A percentile compares a stretch with the other conserved stretches of the same genome.
Conservation (phyloP, 208 protist species). For the Leishmania mexicana region DNA sequence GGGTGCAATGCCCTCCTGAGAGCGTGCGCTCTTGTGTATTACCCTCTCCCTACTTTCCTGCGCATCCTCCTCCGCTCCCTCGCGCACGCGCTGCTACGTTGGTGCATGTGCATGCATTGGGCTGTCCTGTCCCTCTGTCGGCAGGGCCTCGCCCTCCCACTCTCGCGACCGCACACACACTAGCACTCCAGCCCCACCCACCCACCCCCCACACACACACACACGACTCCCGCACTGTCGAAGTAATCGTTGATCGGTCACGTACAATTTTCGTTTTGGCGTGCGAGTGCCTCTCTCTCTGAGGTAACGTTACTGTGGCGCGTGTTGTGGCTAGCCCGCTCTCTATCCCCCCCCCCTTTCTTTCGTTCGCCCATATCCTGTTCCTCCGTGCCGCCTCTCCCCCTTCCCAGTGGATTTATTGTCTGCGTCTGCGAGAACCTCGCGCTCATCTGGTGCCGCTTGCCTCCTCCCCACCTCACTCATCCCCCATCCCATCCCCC, state of each 20-base stretch:
- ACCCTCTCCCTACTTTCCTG: background rate
- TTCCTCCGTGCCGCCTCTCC: background rate
- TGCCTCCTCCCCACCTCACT: constrained; percentile 1
- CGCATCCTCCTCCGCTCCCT: background rate
- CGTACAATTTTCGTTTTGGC: background rate
- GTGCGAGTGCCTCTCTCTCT: background rate
- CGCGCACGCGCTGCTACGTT: background rate
- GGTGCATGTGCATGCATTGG: background rate
- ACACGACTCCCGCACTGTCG: background rate
- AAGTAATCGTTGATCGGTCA: background rate
- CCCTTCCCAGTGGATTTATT: background rate
- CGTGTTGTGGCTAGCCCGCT: background rate
- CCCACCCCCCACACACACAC: background rate
- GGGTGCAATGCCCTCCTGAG: background rate
- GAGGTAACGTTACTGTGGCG: background rate
- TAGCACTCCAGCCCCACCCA: background rate
- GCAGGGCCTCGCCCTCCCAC: background rate
- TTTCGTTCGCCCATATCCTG: background rate
- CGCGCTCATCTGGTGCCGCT: background rate
- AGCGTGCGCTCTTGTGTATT: background rate
- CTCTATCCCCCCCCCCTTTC: background rate
- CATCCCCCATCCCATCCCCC: background rate
- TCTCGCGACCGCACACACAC: background rate
- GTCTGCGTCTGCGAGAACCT: background rate
- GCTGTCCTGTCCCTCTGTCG: background rate